Base-by-base conservation (phyloP, 805 yeast species). In the Zygosaccharomyces siamensis region DNA sequence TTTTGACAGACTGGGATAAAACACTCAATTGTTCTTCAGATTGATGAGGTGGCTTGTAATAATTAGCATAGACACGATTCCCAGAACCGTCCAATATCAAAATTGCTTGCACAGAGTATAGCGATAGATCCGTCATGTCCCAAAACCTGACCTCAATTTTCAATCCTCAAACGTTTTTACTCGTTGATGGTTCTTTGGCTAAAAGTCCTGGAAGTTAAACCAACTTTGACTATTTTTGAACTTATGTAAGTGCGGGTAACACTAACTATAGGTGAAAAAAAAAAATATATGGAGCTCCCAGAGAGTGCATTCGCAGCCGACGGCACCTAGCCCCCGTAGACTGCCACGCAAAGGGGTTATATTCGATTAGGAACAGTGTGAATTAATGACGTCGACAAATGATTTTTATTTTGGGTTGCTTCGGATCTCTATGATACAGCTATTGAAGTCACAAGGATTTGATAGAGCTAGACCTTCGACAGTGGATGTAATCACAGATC, bases 51-150 rank as follows among this genome's bases (percentile, higher is more conserved):
- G 84, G 79, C 45, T 75, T 73, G 72, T 84, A 92, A 74, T 92
- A 93, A 63, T 90, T 90, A 54, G 96, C 84, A 61, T 79, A 86
- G 36, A 93, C 70, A 58, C 98, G 74, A 48, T 81, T 77, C 12
- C 96, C 96, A 48, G 83, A 84, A 58, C 74, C 79, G 67, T 90
- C 97, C 56, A 93, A 78, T 56, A 93, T 78, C 57, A 92, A 69
- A 39, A 86, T 74, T 3, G 97, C 93, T 35, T 85, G 77, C 45
- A 92, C 82, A 6, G 97, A 76, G 72, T 92, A 90, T 50, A 93
- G 75, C 7, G 95, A 83, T 36, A 78, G 68, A 55, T 76, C 76
- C 40, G 72, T 62, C 58, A 56, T 57, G 12, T n/a, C 30, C 28
- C 36, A 16, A 36, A 31, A 32, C 24, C 35, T 7, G 27, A 3